phyloP scores from a whole-genome alignment of 768 basidiomycete genomes.

The Lentinula lateritia region DNA sequence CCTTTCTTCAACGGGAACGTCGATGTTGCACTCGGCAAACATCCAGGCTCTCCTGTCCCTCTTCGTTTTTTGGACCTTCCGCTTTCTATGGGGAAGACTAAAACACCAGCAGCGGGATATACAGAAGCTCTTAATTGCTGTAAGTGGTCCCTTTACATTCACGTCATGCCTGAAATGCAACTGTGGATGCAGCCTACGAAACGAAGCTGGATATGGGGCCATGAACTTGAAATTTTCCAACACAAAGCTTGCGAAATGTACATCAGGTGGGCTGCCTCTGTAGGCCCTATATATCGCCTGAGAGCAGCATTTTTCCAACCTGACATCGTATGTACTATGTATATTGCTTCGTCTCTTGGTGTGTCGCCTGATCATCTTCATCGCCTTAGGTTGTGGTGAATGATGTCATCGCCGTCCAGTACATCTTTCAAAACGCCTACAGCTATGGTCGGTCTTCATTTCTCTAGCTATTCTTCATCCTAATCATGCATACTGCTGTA shows the following conservation, averaged over 20 bases:
- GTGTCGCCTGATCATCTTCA: background rate
- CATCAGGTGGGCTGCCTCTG: constrained; percentile 23
- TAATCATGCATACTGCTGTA: no score
- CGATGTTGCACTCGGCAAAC: no score
- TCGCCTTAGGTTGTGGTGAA: constrained; percentile 24
- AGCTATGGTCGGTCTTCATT: constrained; percentile 21
- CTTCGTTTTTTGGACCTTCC: no score
- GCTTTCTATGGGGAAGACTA: no score
- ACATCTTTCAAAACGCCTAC: constrained; percentile 30
- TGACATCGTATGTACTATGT: constrained; percentile 28
- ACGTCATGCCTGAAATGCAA: background rate
- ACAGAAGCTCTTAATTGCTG: no score
- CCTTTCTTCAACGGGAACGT: no score
- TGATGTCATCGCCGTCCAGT: constrained; percentile 30
- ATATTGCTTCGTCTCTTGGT: background rate
- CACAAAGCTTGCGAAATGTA: constrained; percentile 27
- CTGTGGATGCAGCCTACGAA: background rate
- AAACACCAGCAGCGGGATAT: no score
- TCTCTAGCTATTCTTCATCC: background rate
- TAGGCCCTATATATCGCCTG: constrained; percentile 29
- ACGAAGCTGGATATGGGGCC: constrained; percentile 27
- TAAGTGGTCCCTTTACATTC: no score
- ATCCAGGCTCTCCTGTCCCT: no score
- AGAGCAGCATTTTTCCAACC: constrained; percentile 31
- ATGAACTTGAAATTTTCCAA: constrained; percentile 28